These are phyloP conservation scores for Clonostachys rhizophaga DNA, from an alignment of 2,329 filamentous ascomycete species.

Conservation along the genomic window DNA sequence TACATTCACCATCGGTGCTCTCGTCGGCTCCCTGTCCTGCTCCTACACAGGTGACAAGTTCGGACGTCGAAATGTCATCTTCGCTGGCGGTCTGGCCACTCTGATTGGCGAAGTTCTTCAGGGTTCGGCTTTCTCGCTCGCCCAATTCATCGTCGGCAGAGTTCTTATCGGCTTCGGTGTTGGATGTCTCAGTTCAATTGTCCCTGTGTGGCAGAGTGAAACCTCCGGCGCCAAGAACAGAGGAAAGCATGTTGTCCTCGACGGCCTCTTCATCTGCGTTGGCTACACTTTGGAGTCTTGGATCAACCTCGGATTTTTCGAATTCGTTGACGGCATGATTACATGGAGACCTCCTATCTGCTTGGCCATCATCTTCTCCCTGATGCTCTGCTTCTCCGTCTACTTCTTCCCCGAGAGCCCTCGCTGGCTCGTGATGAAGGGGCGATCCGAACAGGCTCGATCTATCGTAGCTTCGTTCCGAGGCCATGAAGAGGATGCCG, in stretches of 20 bases:
- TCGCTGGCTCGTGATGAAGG: slow-evolving; percentile 27
- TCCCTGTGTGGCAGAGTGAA: slow-evolving; percentile 51
- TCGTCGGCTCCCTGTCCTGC: slow-evolving; percentile 40
- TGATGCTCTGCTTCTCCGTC: slow-evolving; percentile 22
- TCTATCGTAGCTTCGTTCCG: slow-evolving; percentile 29
- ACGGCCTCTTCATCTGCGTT: slow-evolving; percentile 43
- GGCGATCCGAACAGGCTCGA: slow-evolving; percentile 19
- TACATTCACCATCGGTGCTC: slow-evolving; percentile 52
- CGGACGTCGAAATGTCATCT: slow-evolving; percentile 51
- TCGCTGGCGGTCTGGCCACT: slow-evolving; percentile 46
- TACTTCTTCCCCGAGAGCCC: slow-evolving; percentile 28
- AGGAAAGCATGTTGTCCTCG: slow-evolving; percentile 38
- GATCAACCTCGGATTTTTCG: slow-evolving; percentile 38
- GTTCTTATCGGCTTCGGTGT: slow-evolving; percentile 49
- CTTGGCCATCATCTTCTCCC: slow-evolving; percentile 21
- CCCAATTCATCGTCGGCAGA: slow-evolving; percentile 31
- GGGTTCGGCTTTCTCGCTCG: slow-evolving; percentile 35
- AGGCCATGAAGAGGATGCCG: slow-evolving; percentile 25
- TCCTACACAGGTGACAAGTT: slow-evolving; percentile 49
- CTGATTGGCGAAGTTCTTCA: slow-evolving; percentile 50
- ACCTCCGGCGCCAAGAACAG: slow-evolving; percentile 42
- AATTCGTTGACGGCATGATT: slow-evolving; percentile 16
- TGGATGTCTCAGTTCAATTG: slow-evolving; percentile 45
- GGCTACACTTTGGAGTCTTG: slow-evolving; percentile 33
- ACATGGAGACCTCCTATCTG: slow-evolving; percentile 26